Percentiles rank a stretch among this genome's conserved stretches.
phyloP scores from a whole-genome alignment of 2,329 filamentous ascomycete species.

The Rhynchosporium secalis region DNA sequence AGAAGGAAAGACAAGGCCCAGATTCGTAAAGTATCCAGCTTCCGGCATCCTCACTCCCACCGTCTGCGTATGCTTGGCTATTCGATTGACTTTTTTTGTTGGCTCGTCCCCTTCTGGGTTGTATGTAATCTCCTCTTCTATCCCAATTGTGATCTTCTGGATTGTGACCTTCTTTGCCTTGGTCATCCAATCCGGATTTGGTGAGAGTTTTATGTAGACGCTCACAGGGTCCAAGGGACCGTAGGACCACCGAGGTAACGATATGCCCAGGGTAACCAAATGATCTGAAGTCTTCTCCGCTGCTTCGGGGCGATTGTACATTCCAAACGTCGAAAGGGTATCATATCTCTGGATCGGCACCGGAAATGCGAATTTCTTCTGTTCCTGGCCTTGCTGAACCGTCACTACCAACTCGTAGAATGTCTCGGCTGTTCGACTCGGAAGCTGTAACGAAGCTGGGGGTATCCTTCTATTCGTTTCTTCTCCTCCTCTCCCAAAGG shows the following conservation, averaged over 20 bases:
- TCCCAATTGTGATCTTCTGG: slow-evolving; percentile 86
- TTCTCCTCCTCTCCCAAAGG: slow-evolving; percentile 86
- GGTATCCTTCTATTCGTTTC: slow-evolving; percentile 89
- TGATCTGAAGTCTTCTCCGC: slow-evolving; percentile 86
- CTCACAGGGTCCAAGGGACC: slow-evolving; percentile 93
- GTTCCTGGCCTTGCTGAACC: slow-evolving; percentile 86
- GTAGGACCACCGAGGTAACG: slow-evolving; percentile 93
- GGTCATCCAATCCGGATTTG: slow-evolving; percentile 86
- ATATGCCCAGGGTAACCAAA: slow-evolving; percentile 87
- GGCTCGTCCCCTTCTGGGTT: slow-evolving; percentile 97
- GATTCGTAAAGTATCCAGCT: slow-evolving; percentile 87
- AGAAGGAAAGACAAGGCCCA: slow-evolving; percentile 86
- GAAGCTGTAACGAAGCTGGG: slow-evolving; percentile 85
- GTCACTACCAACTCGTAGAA: slow-evolving; percentile 96
- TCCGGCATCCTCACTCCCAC: slow-evolving; percentile 66
- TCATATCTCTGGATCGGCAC: slow-evolving; percentile 92
- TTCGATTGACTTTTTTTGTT: slow-evolving; percentile 81
- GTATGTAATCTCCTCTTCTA: slow-evolving; percentile 98
- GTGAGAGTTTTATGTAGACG: slow-evolving; percentile 91
- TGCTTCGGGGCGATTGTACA: slow-evolving; percentile 96
- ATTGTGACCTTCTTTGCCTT: slow-evolving; percentile 93
- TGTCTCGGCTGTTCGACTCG: slow-evolving; percentile 92
- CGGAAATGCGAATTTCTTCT: slow-evolving; percentile 89
- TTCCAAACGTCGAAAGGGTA: slow-evolving; percentile 95
- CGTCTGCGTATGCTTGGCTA: slow-evolving; percentile 47